Percentiles rank a stretch among this genome's conserved stretches.
Evolutionary conservation across 371 early-diverging fungal species (phyloP).

Genomic region (Mortierella sp.): DNA sequence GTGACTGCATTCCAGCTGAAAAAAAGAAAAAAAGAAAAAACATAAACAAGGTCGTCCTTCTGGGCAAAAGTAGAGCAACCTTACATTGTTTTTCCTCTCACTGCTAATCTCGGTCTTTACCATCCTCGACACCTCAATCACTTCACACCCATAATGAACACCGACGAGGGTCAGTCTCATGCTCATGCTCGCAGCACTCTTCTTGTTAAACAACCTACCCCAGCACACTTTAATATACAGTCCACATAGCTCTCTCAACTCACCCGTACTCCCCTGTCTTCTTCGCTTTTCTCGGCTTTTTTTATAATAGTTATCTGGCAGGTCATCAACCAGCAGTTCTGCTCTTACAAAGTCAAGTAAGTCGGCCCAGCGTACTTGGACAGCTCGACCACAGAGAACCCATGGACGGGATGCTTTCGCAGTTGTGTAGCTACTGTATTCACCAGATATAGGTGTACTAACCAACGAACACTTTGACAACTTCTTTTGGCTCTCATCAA

Average conservation of each 20-base stretch:
- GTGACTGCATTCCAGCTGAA: constrained; percentile 9
- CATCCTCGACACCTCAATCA: neutral
- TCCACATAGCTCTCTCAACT: neutral
- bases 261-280: neutral
- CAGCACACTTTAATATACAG: neutral
- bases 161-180: constrained; percentile 63
- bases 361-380: constrained; percentile 34
- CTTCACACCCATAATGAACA: constrained; percentile 60
- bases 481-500: neutral
- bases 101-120: constrained; percentile 19
- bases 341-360: constrained; percentile 97
- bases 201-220: neutral
- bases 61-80: neutral
- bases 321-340: constrained; percentile 94
- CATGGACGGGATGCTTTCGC: neutral
- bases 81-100: constrained; percentile 4
- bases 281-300: neutral
- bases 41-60: constrained; percentile 3
- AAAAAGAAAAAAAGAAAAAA: constrained; percentile 24
- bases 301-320: constrained; percentile 87
- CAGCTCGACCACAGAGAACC: neutral
- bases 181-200: neutral
- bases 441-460: neutral
- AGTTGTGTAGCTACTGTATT: neutral
- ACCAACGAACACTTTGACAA: neutral